phyloP scores from a whole-genome alignment of 495 filamentous ascomycete genomes.

The Copromyces sp. region DNA sequence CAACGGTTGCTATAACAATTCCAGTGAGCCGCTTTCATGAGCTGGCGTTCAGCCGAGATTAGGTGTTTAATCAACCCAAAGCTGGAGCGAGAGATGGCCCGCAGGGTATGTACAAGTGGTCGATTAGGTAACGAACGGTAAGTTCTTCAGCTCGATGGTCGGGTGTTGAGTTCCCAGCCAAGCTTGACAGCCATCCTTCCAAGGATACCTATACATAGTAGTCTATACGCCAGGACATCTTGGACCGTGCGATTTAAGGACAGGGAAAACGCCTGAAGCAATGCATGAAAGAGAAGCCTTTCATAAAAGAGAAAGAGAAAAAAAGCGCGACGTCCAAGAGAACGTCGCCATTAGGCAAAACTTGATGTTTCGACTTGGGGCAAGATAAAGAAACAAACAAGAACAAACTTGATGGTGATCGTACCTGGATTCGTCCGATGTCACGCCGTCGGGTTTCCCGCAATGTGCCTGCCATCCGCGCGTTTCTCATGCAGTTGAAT shows the following conservation, averaged over 20 bases:
- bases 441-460: background rate
- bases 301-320: background rate
- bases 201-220: background rate
- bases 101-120: background rate
- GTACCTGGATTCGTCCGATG: background rate
- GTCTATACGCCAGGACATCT: background rate
- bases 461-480: background rate
- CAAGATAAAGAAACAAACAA: background rate
- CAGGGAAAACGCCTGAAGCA: background rate
- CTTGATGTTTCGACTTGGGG: background rate
- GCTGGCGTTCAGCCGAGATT: background rate
- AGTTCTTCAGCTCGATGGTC: background rate
- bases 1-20: background rate
- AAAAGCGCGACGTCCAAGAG: background rate
- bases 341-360: background rate
- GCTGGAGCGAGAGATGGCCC: background rate
- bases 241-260: background rate
- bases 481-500: background rate
- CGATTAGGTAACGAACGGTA: background rate
- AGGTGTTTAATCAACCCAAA: background rate
- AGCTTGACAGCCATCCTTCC: background rate
- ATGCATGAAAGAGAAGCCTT: background rate
- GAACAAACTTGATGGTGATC: background rate
- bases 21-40: background rate
- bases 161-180: background rate